Conservation (phyloP, 148 eudicot species). For the Cornus kousa region DNA sequence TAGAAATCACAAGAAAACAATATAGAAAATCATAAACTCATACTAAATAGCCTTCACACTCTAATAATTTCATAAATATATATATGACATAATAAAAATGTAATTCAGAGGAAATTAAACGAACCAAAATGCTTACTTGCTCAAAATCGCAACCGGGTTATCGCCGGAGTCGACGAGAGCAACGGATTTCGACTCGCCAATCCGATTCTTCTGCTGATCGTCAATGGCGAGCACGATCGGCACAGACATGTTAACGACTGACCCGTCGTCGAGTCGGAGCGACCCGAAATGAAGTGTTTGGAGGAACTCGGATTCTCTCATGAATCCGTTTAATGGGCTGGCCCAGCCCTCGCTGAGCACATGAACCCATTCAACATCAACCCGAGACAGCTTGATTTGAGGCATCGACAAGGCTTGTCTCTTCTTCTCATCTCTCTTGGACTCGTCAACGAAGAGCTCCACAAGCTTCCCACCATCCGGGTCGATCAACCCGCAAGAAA, state of each 20-base stretch:
- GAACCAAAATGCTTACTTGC: conserved; percentile 36
- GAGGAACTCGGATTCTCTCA: conserved; percentile 97
- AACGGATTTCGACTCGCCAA: conserved; percentile 46
- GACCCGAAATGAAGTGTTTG: conserved; percentile 99
- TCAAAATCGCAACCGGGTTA: conserved; percentile 62
- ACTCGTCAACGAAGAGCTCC: conserved; percentile 41
- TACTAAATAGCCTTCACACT: background rate
- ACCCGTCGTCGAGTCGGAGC: conserved; percentile 65
- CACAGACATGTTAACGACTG: conserved; percentile 85
- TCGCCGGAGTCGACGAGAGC: conserved; percentile 56
- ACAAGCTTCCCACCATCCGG: conserved; percentile 86
- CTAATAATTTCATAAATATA: background rate
- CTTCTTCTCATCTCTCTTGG: conserved; percentile 28
- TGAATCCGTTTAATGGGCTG: conserved; percentile 82
- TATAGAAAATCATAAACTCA: background rate
- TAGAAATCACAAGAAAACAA: background rate
- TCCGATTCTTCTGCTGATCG: conserved; percentile 48
- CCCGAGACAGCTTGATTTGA: conserved; percentile 40
- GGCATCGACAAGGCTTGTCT: conserved; percentile 38
- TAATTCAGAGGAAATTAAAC: background rate
- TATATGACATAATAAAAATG: background rate
- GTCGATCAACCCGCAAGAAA: conserved; percentile 50
- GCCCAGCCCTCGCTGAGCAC: conserved; percentile 98
- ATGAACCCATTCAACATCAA: conserved; percentile 89
- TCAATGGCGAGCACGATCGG: conserved; percentile 88